Evolutionary conservation across 768 basidiomycete genomes (phyloP), one percentile per base, ranked within the genome.

Genomic region (Leccinum longicurvipes): DNA sequence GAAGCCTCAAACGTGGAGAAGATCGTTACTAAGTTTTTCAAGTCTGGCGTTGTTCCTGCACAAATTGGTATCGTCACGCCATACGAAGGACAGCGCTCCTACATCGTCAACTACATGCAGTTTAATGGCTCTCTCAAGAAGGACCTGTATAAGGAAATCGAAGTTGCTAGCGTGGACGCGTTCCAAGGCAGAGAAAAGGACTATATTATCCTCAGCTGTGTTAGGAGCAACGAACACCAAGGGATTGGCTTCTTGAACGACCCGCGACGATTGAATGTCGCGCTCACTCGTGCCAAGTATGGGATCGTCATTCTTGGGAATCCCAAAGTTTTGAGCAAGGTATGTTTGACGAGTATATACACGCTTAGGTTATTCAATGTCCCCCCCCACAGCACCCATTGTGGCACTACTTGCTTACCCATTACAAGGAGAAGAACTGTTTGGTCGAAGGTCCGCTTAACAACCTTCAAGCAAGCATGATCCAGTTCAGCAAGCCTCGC

Each of bases 101-200:
- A 97, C 72, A 89, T 99, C 68, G 95, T 96, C 71, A 96, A 93
- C 72, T 99, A 96, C 72, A 98, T 99, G 97, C 97, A 99, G 76
- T 93, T 97, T 79, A 97, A 98, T 67, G 97, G 97, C n/a, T 88
- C 94, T 25, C 79, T 98, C 58, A 98, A 98, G 85, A 99, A 98
- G 77, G 97, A 99, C 62, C 73, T 98, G 17, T 99, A 99, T 78
- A 99, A 99, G 78, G 97, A 99, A 67, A 95, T 99, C 39, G 97
- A 99, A 70, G 97, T 99, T 47, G 97, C 97, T 5, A 93, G 91
- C 60, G 97, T 99, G 52, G 97, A 99, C 69, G 97, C 97, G 6
- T 99, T 99, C 83, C 97, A 99, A 70, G 97, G 97, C 47, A 84
- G 97, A 68, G 97, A 99, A 77, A 99, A 99, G 81, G 97, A 99